phyloP scores from a whole-genome alignment of 768 basidiomycete species.

The Boletus insuetus region DNA sequence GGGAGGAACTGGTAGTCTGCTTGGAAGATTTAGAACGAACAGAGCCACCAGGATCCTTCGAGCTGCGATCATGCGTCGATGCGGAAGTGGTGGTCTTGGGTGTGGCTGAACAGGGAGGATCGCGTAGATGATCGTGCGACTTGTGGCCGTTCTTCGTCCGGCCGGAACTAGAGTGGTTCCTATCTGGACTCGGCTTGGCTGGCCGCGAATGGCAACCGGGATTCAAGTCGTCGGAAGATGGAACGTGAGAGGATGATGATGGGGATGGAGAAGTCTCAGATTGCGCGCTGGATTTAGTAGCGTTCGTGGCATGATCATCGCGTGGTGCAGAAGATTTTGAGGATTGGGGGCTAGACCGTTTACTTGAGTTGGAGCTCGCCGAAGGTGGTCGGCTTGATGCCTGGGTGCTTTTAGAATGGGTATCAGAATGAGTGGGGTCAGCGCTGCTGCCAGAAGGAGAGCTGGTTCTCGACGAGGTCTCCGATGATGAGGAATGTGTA shows the following conservation, averaged over 20 bases:
- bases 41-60: constrained; percentile 9
- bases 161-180: constrained; percentile 15
- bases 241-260: constrained; percentile 11
- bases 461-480: constrained; percentile 26
- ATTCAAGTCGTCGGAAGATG: constrained; percentile 14
- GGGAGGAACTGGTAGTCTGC: constrained; percentile 7
- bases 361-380: constrained; percentile 29
- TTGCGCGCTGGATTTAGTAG: constrained; percentile 11
- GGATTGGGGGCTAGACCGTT: constrained; percentile 12
- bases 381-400: constrained; percentile 32
- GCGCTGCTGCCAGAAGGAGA: constrained; percentile 15
- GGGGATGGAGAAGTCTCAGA: constrained; percentile 11
- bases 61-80: constrained; percentile 13
- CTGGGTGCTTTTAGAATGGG: constrained; percentile 22
- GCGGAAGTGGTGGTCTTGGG: constrained; percentile 4
- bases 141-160: constrained; percentile 18
- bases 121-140: constrained; percentile 23
- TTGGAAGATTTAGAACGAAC: constrained; percentile 13
- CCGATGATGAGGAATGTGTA: constrained; percentile 26
- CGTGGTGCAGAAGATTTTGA: constrained; percentile 12
- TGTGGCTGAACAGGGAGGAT: constrained; percentile 14
- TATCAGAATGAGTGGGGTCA: constrained; percentile 22
- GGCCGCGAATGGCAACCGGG: constrained; percentile 14
- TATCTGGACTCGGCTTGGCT: constrained; percentile 12
- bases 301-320: constrained; percentile 9